Evolutionary conservation across 2,329 filamentous ascomycete genomes (phyloP).

Genomic region (Colletotrichum sp.): DNA sequence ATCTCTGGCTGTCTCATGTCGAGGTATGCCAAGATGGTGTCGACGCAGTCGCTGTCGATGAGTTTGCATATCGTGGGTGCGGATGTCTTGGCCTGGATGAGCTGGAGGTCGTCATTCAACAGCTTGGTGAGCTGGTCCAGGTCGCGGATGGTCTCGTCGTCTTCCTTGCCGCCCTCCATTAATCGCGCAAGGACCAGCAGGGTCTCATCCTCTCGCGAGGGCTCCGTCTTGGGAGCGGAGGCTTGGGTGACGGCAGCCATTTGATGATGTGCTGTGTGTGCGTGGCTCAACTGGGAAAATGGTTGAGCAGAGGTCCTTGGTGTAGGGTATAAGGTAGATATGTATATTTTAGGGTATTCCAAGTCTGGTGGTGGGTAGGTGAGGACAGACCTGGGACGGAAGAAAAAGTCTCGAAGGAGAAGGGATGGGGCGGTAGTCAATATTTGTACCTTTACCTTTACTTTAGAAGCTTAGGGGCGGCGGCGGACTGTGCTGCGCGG

Average conservation of each 20-base stretch:
- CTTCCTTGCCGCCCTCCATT: slow-evolving; percentile 89
- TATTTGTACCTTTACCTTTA: slow-evolving; percentile 16
- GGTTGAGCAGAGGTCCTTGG: not conserved
- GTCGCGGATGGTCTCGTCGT: slow-evolving; percentile 69
- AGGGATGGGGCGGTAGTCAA: slow-evolving; percentile 9
- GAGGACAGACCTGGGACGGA: slow-evolving; percentile 14
- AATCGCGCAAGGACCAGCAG: slow-evolving; percentile 83
- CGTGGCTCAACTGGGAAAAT: not conserved
- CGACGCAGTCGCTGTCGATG: slow-evolving; percentile 77
- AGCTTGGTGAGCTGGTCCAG: slow-evolving; percentile 65
- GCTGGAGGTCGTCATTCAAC: slow-evolving; percentile 58
- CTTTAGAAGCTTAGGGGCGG: not conserved
- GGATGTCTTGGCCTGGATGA: slow-evolving; percentile 38
- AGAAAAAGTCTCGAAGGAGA: slow-evolving; percentile 12
- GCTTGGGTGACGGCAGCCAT: slow-evolving; percentile 41
- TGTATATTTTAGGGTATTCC: slow-evolving; percentile 1
- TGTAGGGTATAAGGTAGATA: not conserved
- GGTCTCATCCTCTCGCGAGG: slow-evolving; percentile 64
- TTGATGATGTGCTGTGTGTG: not conserved
- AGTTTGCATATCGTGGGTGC: slow-evolving; percentile 60
- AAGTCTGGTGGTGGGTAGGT: slow-evolving; percentile 1
- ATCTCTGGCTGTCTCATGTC: slow-evolving; percentile 79
- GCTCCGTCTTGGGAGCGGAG: slow-evolving; percentile 28
- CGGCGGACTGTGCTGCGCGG: slow-evolving; percentile 10
- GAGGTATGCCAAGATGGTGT: slow-evolving; percentile 84